Evolutionary conservation across 192 early-diverging fungal species (phyloP), one percentile per base, ranked within the genome.

Genomic region (Kappamyces sp.): DNA sequence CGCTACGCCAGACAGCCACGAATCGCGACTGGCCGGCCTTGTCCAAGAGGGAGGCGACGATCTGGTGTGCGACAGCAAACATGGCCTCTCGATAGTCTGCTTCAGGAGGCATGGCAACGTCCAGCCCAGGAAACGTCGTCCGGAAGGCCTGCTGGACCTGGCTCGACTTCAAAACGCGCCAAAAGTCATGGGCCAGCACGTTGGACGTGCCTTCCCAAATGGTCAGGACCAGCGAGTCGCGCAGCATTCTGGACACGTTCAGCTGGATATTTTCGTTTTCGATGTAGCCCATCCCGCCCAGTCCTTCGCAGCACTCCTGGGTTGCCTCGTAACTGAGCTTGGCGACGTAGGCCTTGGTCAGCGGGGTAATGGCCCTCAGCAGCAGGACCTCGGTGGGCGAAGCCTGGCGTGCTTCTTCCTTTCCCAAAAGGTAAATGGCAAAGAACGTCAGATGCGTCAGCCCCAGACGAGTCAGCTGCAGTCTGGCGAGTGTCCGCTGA

Each of bases 201-300:
- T 87, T 87, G 0, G 86, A 79, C 0, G 87, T 87, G 3, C 87
- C 87, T 41, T 89, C 87, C 87, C 87, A 89, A 49, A 89, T 87
- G 2, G 74, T 67, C 60, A 84, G 82, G n/a, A 89, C 86, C 53
- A 72, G 61, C 0, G 81, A 68, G 58, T 89, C 83, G n/a, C 84
- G 67, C 9, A 51, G 12, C 50, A 51, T 34, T n/a, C 33, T 9
- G 10, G 13, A 34, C 51, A 86, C 61, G 0, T 69, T 62, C 6
- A 74, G 65, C 2, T 72, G 79, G 51, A 87, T 74, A 7, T 84
- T 84, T 4, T 73, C 73, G 43, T 87, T 84, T 61, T 89, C 87
- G 73, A 89, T 87, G 61, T 89, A 89, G 0, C 87, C 87, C 52
- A 84, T 77, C 1, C 87, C 87, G 43, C 87, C 87, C 32, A 81